phyloP scores from a whole-genome alignment of 352 stramenopile species.

The Phytopythium vexans region DNA sequence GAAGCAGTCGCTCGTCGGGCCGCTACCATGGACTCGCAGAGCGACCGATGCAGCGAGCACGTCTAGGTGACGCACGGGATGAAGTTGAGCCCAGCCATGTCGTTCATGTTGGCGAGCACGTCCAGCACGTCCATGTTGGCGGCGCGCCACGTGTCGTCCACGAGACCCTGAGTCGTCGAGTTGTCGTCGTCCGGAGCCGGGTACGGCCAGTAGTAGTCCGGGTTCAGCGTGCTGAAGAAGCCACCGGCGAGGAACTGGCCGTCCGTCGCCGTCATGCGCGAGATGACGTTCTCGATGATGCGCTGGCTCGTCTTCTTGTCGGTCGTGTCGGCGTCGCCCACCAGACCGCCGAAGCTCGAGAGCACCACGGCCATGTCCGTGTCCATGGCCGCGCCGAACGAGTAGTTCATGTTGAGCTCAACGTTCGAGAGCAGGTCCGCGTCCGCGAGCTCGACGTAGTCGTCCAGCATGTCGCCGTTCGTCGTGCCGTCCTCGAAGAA shows the following conservation, averaged over 20 bases:
- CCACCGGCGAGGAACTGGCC: slow-evolving; percentile 57
- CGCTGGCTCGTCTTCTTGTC: slow-evolving; percentile 65
- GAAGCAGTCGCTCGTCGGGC: not conserved
- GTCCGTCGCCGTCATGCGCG: slow-evolving; percentile 50
- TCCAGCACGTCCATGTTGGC: slow-evolving; percentile 69
- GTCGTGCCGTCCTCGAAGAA: slow-evolving; percentile 58
- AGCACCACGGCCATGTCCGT: slow-evolving; percentile 66
- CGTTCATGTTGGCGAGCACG: slow-evolving; percentile 60
- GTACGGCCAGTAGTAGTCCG: slow-evolving; percentile 74
- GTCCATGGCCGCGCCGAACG: slow-evolving; percentile 62
- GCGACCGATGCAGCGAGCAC: not conserved
- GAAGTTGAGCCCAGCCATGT: slow-evolving; percentile 58
- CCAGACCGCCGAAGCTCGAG: slow-evolving; percentile 80
- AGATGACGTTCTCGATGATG: slow-evolving; percentile 59
- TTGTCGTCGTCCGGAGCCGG: slow-evolving; percentile 63
- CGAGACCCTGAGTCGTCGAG: slow-evolving; percentile 43
- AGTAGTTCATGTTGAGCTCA: slow-evolving; percentile 77
- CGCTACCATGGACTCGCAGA: not conserved
- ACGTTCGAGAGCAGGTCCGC: slow-evolving; percentile 59
- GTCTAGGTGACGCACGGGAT: slow-evolving; percentile 55
- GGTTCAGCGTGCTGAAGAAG: slow-evolving; percentile 83
- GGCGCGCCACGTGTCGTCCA: slow-evolving; percentile 71
- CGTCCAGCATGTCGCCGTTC: slow-evolving; percentile 51
- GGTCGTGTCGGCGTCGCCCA: slow-evolving; percentile 53
- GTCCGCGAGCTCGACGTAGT: slow-evolving; percentile 62